Evolutionary conservation across 2,329 filamentous ascomycete genomes (phyloP), one percentile per base, ranked within the genome.

Genomic region (Graphiopsis chlorocephala): DNA sequence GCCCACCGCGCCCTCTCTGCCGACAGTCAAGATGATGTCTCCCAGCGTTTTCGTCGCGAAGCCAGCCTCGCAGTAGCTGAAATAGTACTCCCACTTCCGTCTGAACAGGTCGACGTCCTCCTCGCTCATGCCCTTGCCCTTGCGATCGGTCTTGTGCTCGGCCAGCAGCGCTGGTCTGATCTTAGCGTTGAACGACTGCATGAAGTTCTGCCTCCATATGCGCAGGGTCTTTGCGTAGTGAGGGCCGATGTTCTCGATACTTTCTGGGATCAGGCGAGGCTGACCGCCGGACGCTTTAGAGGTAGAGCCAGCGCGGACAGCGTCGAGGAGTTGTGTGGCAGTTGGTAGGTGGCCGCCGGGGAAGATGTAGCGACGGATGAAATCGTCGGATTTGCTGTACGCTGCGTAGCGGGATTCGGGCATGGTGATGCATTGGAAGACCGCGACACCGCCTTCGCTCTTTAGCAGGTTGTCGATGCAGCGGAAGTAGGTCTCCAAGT

Each of bases 351-450:
- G 88, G 0, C 90, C 90, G n/a, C 90, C 89, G 0, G 90, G 90
- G 76, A 93, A 92, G 63, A 92, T 92, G 76, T 92, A 91, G 67
- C 88, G 86, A 64, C 88, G 85, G 72, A 92, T 91, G 76, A 92
- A 92, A 72, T 91, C 89, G 74, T 90, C 86, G 2, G 84, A 83
- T 70, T 84, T 86, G 20, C 85, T 82, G 72, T 91, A 91, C 8
- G 83, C 84, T 67, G 86, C 85, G 72, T 90, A 88, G 60, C 88
- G 82, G 45, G 75, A 69, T 72, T 92, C 88, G 0, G 89, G 89
- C 84, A 91, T 91, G 1, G 90, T 92, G 72, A 91, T 92, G 76
- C 89, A 91, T 74, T 92, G 90, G 75, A 92, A 90, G 56, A 89
- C 85, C 7, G 86, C 88, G 50, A 91, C 84, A 0, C 88, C 86